Conservation (phyloP, 371 early-diverging fungal genomes). For the Mucor saturninus region DNA sequence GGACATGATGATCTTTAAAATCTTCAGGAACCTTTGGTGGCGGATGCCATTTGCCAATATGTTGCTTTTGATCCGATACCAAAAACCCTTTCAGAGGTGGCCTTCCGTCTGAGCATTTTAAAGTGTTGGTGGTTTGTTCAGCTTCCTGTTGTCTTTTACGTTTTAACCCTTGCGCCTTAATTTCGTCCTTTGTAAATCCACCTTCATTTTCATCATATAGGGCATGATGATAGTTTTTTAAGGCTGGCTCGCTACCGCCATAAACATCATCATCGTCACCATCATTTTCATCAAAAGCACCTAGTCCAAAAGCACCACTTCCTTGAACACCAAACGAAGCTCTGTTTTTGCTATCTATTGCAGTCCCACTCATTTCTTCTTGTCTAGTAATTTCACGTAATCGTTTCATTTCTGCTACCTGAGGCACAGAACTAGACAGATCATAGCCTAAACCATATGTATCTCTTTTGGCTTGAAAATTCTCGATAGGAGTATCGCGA, state of each 20-base stretch:
- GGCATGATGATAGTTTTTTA: constrained; percentile 37
- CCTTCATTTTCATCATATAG: constrained; percentile 48
- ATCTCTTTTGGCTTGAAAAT: constrained; percentile 63
- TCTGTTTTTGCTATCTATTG: constrained; percentile 18
- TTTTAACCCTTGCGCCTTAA: constrained; percentile 17
- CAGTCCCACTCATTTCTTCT: constrained; percentile 15
- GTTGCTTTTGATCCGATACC: constrained; percentile 39
- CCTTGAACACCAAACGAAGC: constrained; percentile 37
- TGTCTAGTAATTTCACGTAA: constrained; percentile 32
- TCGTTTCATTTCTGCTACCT: constrained; percentile 61
- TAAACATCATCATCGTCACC: constrained; percentile 60
- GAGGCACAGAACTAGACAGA: constrained; percentile 65
- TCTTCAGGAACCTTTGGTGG: constrained; percentile 63
- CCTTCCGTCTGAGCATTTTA: constrained; percentile 61
- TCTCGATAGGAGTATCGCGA: constrained; percentile 66
- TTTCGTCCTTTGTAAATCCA: constrained; percentile 24
- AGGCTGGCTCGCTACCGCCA: constrained; percentile 14
- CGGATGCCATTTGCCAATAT: constrained; percentile 61
- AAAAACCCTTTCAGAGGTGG: constrained; percentile 63
- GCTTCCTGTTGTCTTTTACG: constrained; percentile 13
- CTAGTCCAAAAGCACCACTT: constrained; percentile 40
- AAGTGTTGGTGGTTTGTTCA: constrained; percentile 1
- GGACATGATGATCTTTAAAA: constrained; percentile 54
- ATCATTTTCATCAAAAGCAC: constrained; percentile 56
- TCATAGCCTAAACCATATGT: constrained; percentile 75